Base-by-base conservation (phyloP, 257 asterid genomes). In the Solanum sejunctum region DNA sequence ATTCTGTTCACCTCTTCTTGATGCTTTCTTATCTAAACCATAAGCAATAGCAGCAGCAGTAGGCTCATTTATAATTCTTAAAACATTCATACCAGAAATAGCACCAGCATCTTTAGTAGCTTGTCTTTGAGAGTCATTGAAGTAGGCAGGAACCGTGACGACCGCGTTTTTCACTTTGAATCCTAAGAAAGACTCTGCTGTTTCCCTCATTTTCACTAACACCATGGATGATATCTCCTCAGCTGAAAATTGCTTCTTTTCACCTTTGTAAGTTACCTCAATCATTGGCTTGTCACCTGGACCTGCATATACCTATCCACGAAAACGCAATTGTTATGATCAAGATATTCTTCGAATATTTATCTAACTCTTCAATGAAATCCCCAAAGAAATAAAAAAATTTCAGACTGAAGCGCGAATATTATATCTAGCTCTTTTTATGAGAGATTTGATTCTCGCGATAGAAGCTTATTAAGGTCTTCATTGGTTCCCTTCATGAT, bases 1-100 rank as follows among this genome's bases (percentile, higher is more conserved):
- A 11, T 87, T 83, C 57, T 89, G 89, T 55, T 92, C 95, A 1
- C 93, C 93, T 57, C 60, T 85, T 16, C 87, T 72, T 4, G 92
- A 80, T 0, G 84, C 84, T 51, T 92, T 92, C 55, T 88, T 92
- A n/a, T 92, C 93, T 84, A 92, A 80, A 0, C 95, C 95, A 66
- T 92, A 91, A 3, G 95, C 93, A 0, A 92, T 92, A 7, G 95
- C 95, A 12, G 95, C 93, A 7, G 95, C 93, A 20, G 93, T 92
- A 1, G 94, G 94, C 49, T 92, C 93, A 26, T 92, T 92, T n/a
- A 92, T 92, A 3, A 92, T 92, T 64, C 95, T 73, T 86, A 92
- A 72, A 11, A 92, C 92, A 21, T 90, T 92, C 78, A 89, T 63
- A 4, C 90, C 93, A 0, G 92, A 84, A 10, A 92, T 92, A 2